These are phyloP conservation scores for Ordospora pajunii DNA, from an alignment of 371 early-diverging fungal species.

Conservation along the genomic window DNA sequence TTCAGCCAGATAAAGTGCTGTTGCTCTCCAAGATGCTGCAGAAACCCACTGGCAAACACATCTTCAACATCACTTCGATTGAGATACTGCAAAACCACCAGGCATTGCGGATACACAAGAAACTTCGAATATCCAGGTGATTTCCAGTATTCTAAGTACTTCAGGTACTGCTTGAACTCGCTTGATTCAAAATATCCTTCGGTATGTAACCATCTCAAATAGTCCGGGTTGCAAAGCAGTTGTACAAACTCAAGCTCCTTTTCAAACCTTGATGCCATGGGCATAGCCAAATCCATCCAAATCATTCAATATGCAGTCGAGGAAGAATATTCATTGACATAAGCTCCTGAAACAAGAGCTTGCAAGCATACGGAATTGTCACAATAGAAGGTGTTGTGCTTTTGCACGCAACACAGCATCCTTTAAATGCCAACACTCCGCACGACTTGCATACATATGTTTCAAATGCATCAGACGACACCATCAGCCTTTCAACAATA, in stretches of 20 bases:
- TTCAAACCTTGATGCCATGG: slow-evolving; percentile 47
- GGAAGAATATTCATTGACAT: slow-evolving; percentile 93
- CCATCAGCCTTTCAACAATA: slow-evolving; percentile 82
- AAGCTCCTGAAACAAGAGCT: slow-evolving; percentile 75
- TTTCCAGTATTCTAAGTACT: slow-evolving; percentile 57
- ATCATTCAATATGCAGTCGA: slow-evolving; percentile 52
- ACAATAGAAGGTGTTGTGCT: slow-evolving; percentile 71
- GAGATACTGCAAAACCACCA: slow-evolving; percentile 54
- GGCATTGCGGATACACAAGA: slow-evolving; percentile 59
- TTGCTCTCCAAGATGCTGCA: slow-evolving; percentile 11
- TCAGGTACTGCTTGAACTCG: slow-evolving; percentile 54
- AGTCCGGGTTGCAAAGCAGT: slow-evolving; percentile 61
- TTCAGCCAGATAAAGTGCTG: slow-evolving; percentile 35
- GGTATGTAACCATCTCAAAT: slow-evolving; percentile 55
- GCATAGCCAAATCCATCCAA: not conserved
- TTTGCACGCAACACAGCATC: slow-evolving; percentile 68
- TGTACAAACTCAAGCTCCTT: slow-evolving; percentile 61
- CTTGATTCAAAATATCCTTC: slow-evolving; percentile 52
- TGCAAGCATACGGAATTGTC: slow-evolving; percentile 82
- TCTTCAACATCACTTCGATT: slow-evolving; percentile 38
- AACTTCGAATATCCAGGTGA: slow-evolving; percentile 42
- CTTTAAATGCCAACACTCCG: slow-evolving; percentile 79
- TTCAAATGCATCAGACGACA: slow-evolving; percentile 82
- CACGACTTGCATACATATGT: slow-evolving; percentile 78
- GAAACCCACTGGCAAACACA: slow-evolving; percentile 14